A percentile compares a stretch with the other conserved stretches of the same genome.
These are phyloP conservation scores for Mycena rosella DNA, from an alignment of 768 basidiomycete genomes.

Conservation along the genomic window DNA sequence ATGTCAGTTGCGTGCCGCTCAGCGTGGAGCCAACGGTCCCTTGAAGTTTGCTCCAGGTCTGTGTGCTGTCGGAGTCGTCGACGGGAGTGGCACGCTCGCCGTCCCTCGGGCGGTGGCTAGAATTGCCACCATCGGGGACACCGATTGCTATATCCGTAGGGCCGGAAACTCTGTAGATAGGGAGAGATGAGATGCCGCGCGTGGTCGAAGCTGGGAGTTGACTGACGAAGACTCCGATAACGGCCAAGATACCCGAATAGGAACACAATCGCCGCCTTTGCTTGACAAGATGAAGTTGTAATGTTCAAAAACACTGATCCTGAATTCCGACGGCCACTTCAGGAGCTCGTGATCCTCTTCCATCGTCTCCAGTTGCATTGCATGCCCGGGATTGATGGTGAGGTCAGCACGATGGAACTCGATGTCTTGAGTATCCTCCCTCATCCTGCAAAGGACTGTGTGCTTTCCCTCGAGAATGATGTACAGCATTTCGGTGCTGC, in stretches of 20 bases:
- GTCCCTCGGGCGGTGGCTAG: neutral
- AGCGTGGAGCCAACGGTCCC: neutral
- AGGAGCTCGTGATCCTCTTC: neutral
- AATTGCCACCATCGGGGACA: neutral
- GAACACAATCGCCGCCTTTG: neutral
- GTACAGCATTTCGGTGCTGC: neutral
- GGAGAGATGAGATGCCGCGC: conserved; percentile 11
- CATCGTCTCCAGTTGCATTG: neutral
- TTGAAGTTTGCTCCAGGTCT: conserved; percentile 4
- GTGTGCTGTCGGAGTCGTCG: conserved; percentile 8
- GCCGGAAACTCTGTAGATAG: conserved; percentile 13
- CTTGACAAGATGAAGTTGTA: neutral
- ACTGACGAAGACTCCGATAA: neutral
- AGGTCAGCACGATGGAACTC: neutral
- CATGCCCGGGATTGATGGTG: neutral
- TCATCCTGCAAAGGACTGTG: neutral
- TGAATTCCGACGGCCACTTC: neutral
- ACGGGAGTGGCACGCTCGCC: conserved; percentile 11
- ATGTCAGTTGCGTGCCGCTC: neutral
- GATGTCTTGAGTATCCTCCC: neutral
- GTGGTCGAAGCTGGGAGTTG: conserved; percentile 1
- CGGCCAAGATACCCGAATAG: neutral
- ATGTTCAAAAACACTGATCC: neutral
- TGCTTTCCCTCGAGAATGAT: neutral
- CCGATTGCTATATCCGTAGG: conserved; percentile 11